These are phyloP conservation scores for Melampsora larici-populina DNA, from an alignment of 1,284 basidiomycete species.

Conservation along the genomic window DNA sequence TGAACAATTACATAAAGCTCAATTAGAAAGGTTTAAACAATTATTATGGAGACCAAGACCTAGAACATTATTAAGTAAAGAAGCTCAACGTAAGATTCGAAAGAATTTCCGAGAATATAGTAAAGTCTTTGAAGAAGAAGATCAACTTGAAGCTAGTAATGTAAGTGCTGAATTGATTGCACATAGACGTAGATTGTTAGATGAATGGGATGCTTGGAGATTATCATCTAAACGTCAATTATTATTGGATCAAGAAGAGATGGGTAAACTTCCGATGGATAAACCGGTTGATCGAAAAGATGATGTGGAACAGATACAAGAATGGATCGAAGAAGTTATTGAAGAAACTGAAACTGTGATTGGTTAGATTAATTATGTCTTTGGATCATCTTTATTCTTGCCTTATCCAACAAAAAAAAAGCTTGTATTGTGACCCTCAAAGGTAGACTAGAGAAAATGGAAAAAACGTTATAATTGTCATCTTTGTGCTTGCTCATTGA, in stretches of 20 bases:
- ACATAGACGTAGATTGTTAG: constrained; percentile 81
- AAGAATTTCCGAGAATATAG: constrained; percentile 90
- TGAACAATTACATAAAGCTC: constrained; percentile 78
- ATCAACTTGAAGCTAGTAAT: constrained; percentile 89
- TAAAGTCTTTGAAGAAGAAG: constrained; percentile 90
- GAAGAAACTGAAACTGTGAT: constrained; percentile 53
- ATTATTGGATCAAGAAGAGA: constrained; percentile 46
- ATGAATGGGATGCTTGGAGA: constrained; percentile 98
- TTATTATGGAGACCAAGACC: constrained; percentile 97
- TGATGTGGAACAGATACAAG: constrained; percentile 53
- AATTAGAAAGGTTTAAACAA: constrained; percentile 92
- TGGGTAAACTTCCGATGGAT: constrained; percentile 46
- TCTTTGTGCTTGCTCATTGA: neutral
- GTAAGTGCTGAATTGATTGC: constrained; percentile 91
- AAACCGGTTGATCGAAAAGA: constrained; percentile 47
- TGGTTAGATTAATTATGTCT: neutral
- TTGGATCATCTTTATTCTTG: no score
- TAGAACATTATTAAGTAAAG: constrained; percentile 76
- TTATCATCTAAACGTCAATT: constrained; percentile 48
- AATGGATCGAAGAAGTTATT: constrained; percentile 54
- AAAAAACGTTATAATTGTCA: neutral
- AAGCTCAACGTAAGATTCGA: constrained; percentile 81
- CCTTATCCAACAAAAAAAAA: neutral
- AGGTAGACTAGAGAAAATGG: neutral
- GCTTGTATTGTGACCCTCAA: neutral